Conservation (phyloP, 73 alveolate genomes). For the Halteria grandinella region DNA sequence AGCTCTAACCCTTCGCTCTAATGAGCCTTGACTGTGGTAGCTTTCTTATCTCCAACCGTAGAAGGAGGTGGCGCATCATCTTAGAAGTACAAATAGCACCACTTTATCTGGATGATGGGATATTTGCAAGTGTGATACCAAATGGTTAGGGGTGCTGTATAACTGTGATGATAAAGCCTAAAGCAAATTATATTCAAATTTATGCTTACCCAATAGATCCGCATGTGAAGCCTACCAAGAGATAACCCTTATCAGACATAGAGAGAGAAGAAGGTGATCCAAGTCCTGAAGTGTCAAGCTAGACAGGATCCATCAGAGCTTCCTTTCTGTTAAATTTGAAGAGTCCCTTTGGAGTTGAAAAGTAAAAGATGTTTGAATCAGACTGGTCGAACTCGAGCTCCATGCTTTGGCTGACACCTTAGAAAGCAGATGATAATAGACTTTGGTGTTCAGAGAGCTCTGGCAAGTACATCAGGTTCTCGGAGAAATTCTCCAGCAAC, state of each 20-base stretch:
- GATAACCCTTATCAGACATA: constrained; percentile 63
- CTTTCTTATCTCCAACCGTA: background rate
- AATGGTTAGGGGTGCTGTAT: constrained; percentile 54
- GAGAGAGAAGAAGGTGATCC: constrained; percentile 61
- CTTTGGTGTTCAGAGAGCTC: background rate
- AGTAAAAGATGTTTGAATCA: constrained; percentile 60
- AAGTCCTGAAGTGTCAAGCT: constrained; percentile 25
- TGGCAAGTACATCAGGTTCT: constrained; percentile 13
- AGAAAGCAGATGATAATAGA: background rate
- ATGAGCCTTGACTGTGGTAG: constrained; percentile 25
- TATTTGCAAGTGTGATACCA: constrained; percentile 66
- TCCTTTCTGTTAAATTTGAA: constrained; percentile 36
- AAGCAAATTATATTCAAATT: background rate
- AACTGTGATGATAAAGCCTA: constrained; percentile 46
- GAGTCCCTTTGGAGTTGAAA: constrained; percentile 33
- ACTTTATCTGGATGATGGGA: constrained; percentile 52
- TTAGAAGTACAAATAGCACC: constrained; percentile 69
- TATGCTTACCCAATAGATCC: constrained; percentile 70
- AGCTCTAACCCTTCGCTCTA: background rate
- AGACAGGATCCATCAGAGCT: constrained; percentile 13
- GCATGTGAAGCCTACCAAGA: constrained; percentile 63
- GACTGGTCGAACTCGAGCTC: constrained; percentile 64
- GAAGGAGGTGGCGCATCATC: constrained; percentile 37
- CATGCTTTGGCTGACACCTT: constrained; percentile 33
- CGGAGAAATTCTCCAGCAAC: constrained; percentile 33